Evolutionary conservation across 148 eudicot species (phyloP), one percentile per base, ranked within the genome.

Genomic region (Rhododendron ferrugineum): DNA sequence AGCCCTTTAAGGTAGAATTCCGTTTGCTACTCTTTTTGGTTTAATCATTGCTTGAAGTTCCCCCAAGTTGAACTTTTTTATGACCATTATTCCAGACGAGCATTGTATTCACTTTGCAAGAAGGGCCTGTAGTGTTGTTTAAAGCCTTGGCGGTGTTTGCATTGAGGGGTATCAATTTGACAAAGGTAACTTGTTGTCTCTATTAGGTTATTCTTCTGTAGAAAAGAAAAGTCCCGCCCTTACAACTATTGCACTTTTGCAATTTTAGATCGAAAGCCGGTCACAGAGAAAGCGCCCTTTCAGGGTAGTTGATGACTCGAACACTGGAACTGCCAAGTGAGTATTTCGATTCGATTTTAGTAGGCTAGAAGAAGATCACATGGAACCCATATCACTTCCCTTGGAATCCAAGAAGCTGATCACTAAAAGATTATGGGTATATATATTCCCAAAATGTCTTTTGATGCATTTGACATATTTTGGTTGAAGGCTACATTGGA

Each of bases 101-200:
- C 87, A 91, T 97, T 16, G 98, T 97, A 85, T 94, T 97, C 91
- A 93, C 92, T 82, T 89, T 97, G 75, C 96, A 91, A 74, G 98
- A 95, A 88, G 99, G 99, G 22, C 95, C 99, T 34, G 99, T 98
- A 85, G 89, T 94, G 72, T 88, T 97, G 50, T 95, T 95, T 88
- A 95, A 95, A 91, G 98, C 96, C 42, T 90, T 97, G 87, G 95
- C 98, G 28, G 98, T 93, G 75, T 97, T 97, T 92, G 92, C 99
- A 84, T 90, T 95, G 77, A 90, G 98, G 80, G 93, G 82, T 78
- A 95, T 97, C 82, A 95, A 92, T 90, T 92, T 97, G 89, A 88
- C 95, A 70, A 95, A 95, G 98, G 99, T 95, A 82, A 72, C 4
- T 40, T 60, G n/a, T 28, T 42, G 42, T 68, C 74, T 66, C 30